phyloP scores from a whole-genome alignment of 2,329 filamentous ascomycete genomes.

The Nigrospora osmanthi region DNA sequence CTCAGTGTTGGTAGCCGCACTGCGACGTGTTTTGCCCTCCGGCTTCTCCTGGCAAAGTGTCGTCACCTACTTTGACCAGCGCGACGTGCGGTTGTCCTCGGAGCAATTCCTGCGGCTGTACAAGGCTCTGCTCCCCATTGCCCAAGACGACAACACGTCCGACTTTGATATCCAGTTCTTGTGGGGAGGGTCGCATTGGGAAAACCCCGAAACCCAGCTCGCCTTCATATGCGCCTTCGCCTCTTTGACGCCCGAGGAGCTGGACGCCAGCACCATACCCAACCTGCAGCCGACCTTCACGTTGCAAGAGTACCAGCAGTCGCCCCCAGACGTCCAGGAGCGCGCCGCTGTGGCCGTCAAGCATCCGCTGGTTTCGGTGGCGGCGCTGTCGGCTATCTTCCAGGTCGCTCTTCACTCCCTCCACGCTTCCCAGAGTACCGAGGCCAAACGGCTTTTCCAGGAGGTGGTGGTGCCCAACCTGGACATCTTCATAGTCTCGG shows the following conservation, averaged over 20 bases:
- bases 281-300: constrained; percentile 73
- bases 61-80: constrained; percentile 72
- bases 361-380: constrained; percentile 82
- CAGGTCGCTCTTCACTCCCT: constrained; percentile 55
- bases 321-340: constrained; percentile 39
- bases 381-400: constrained; percentile 67
- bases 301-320: constrained; percentile 44
- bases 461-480: constrained; percentile 65
- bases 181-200: constrained; percentile 81
- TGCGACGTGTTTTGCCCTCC: constrained; percentile 54
- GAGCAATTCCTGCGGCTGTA: constrained; percentile 78
- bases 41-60: constrained; percentile 66
- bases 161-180: constrained; percentile 78
- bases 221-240: constrained; percentile 90
- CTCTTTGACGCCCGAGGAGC: constrained; percentile 63
- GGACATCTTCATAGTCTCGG: constrained; percentile 71
- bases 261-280: constrained; percentile 81
- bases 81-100: constrained; percentile 66
- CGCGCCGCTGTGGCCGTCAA: constrained; percentile 58
- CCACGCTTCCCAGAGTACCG: constrained; percentile 52
- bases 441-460: constrained; percentile 59
- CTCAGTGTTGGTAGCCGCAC: constrained; percentile 49
- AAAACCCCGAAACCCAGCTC: constrained; percentile 76
- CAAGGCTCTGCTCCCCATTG: constrained; percentile 67
- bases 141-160: constrained; percentile 43